Base-by-base conservation (phyloP, 345 rosid species). In the Aegle marmelos region DNA sequence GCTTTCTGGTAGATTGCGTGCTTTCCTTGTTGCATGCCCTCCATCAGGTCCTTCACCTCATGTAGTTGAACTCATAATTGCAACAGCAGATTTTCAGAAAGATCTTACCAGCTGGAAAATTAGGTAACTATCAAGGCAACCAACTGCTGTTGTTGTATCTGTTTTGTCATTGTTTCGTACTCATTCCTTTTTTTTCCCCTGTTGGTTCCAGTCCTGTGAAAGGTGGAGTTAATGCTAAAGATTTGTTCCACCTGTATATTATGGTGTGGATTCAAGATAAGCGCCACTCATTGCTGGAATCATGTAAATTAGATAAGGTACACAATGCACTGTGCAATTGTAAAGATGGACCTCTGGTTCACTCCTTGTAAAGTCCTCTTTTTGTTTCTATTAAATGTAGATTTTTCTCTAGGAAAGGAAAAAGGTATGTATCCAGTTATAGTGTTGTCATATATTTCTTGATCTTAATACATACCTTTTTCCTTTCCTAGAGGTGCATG, bases 301-400 rank as follows among this genome's bases (percentile, higher is more conserved):
- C 94, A n/a, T 96, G 97, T 76, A 96, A 92, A 86, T 83, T 96
- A 76, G 99, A 96, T 85, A 96, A 94, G 98, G 99, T 91, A 87
- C 14, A 57, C 19, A 33, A 67, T 77, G 57, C 24, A 75, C 58
- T 10, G 11, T 67, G 76, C 48, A 61, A 73, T 54, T n/a, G 34
- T 8, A 22, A 22, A 7, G 70, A 8, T 48, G n/a, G 37, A 17
- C 73, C 33, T 70, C 39, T 31, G 33, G 39, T 63, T 31, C 22
- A 63, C 68, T 14, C 21, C 25, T 28, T 65, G 41, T 65, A 19
- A 33, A 16, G 27, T 65, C 48, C 6, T 19, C 14, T 34, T 65
- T 65, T 64, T 2, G 1, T 31, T 63, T 31, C 68, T 30, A 63
- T 63, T 63, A 16, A 63, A 25, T 16, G 50, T 45, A 45, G 50